A percentile compares a stretch with the other conserved stretches of the same genome.
Evolutionary conservation across 768 basidiomycete species (phyloP).

Genomic region (Phanerochaete sordida): DNA sequence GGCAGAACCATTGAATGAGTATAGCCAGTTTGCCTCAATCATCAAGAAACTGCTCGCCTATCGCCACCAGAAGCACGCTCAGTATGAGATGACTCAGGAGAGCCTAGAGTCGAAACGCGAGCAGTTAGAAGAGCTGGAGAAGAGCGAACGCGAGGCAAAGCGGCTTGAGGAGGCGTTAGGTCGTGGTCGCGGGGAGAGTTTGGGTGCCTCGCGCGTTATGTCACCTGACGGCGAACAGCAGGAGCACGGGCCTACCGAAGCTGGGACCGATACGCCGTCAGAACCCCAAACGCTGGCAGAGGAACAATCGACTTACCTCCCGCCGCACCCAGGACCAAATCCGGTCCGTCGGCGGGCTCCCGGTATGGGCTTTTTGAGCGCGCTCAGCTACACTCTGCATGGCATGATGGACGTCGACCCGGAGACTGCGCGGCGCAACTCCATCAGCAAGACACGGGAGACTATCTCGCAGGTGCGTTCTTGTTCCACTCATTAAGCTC

Average conservation of each 20-base stretch:
- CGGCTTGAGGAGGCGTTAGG: conserved; percentile 82
- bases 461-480: conserved; percentile 82
- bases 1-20: conserved; percentile 95
- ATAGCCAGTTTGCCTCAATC: conserved; percentile 89
- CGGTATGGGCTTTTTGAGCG: conserved; percentile 85
- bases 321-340: conserved; percentile 79
- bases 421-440: conserved; percentile 88
- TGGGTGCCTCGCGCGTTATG: conserved; percentile 19
- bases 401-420: conserved; percentile 99
- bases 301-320: conserved; percentile 48
- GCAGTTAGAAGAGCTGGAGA: conserved; percentile 85
- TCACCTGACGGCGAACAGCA: conserved; percentile 23
- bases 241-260: conserved; percentile 12
- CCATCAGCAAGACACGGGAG: conserved; percentile 93
- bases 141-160: conserved; percentile 86
- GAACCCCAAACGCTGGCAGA: conserved; percentile 29
- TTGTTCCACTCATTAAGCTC: not conserved
- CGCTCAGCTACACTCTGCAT: conserved; percentile 90
- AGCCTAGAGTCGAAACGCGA: conserved; percentile 80
- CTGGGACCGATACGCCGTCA: conserved; percentile 16
- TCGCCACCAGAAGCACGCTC: conserved; percentile 96
- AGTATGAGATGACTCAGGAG: conserved; percentile 97
- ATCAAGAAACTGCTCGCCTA: conserved; percentile 94
- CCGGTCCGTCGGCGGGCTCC: conserved; percentile 61
- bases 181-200: conserved; percentile 18